phyloP scores from a whole-genome alignment of 2,329 filamentous ascomycete species.

The Furcasterigmium sp. region DNA sequence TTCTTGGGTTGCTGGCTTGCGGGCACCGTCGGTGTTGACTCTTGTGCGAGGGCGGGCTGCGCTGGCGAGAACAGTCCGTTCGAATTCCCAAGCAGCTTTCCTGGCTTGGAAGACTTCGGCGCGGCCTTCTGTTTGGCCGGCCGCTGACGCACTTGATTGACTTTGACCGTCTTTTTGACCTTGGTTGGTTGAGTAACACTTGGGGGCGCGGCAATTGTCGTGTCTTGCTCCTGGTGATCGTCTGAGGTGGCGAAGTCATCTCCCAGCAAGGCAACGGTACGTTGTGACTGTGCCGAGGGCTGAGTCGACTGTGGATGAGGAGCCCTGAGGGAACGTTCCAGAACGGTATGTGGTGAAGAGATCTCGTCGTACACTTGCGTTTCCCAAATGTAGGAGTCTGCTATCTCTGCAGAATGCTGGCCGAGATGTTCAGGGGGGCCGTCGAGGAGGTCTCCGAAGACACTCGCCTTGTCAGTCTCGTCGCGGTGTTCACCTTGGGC shows the following conservation, averaged over 20 bases:
- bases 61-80: too few species aligned
- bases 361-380: too few species aligned
- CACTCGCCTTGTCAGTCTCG: too few species aligned
- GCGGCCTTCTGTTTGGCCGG: too few species aligned
- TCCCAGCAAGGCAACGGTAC: not conserved
- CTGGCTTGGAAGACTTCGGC: too few species aligned
- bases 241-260: not conserved
- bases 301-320: not conserved
- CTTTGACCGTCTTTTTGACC: not conserved
- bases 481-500: too few species aligned
- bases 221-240: not conserved
- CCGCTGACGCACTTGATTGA: not conserved
- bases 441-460: too few species aligned
- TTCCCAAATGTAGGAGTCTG: too few species aligned
- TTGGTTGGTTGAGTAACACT: not conserved
- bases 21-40: not conserved
- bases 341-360: not conserved
- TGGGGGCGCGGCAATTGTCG: not conserved
- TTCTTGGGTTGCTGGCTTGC: not conserved
- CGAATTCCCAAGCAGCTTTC: too few species aligned
- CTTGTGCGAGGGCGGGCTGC: not conserved
- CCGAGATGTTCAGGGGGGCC: too few species aligned
- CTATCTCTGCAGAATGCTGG: too few species aligned
- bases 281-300: not conserved
- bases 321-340: not conserved